Conservation (phyloP, 116 monocot species). For the Trichopus zeylanicus region DNA sequence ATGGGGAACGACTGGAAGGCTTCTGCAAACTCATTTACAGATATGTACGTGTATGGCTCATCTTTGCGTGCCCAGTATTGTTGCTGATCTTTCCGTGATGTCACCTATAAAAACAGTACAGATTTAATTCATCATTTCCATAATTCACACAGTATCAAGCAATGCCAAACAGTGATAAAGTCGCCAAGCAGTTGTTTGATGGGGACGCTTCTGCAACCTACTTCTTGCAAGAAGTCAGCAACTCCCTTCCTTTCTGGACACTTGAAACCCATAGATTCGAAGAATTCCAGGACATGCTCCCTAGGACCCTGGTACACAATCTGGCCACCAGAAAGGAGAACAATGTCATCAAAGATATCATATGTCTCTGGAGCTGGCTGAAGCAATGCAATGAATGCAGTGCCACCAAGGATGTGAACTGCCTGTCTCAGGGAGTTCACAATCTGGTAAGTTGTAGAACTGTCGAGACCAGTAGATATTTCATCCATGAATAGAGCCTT, state of each 20-base stretch:
- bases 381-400: slow-evolving; percentile 28
- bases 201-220: not conserved
- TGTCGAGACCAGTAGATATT: slow-evolving; percentile 39
- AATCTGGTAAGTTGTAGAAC: slow-evolving; percentile 35
- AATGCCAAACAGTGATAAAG: no score
- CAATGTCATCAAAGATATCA: slow-evolving; percentile 32
- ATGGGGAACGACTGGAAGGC: slow-evolving; percentile 17
- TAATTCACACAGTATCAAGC: not conserved
- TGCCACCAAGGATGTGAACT: slow-evolving; percentile 24
- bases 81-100: slow-evolving; percentile 14
- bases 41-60: slow-evolving; percentile 13
- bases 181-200: no score
- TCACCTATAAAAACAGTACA: slow-evolving; percentile 5
- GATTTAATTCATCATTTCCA: not conserved
- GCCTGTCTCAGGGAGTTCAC: slow-evolving; percentile 30
- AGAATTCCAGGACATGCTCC: slow-evolving; percentile 2
- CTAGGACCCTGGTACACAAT: slow-evolving; percentile 3
- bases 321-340: slow-evolving; percentile 10
- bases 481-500: slow-evolving; percentile 33
- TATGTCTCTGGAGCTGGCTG: slow-evolving; percentile 38
- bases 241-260: not conserved
- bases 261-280: slow-evolving; percentile 1
- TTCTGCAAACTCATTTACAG: slow-evolving; percentile 15
- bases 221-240: slow-evolving; percentile 37
- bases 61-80: slow-evolving; percentile 19